Evolutionary conservation across 2,329 filamentous ascomycete genomes (phyloP), one percentile per base, ranked within the genome.

Genomic region (Epicoccum sorghinum): DNA sequence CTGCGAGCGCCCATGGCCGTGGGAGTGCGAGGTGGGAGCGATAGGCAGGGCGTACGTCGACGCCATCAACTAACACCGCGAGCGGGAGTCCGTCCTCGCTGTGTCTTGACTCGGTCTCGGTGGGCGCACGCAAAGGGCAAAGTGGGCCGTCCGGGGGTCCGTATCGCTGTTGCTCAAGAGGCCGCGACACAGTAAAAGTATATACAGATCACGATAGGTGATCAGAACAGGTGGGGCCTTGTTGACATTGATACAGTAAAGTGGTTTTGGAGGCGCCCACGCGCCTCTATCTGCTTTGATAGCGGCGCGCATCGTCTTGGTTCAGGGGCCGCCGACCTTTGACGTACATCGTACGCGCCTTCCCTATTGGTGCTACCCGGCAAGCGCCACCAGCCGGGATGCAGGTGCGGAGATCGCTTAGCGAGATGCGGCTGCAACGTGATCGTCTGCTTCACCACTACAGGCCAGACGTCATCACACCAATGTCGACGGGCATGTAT

Each of bases 1-100:
- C 51, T 73, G 75, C 32, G 69, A 72, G 54, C 77, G 75, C 62
- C 67, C 70, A 69, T 75, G 71, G 62, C 63, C 65, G 57, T 72
- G 70, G 30, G 68, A 35, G 43, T 71, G 71, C 50, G 68, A 66
- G 50, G 67, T 63, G 47, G 63, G 54, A 50, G 69, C 66, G 39
- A 70, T 55, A 43, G 78, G 77, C 58, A 79, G 70, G 39, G 77
- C 77, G 71, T 79, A 79, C 52, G 74, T 76, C 52, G 77, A 78
- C 56, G 77, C 76, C 77, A 80, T 80, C 37, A 51, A 52, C 58
- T 60, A 53, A 37, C 41, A 52, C 47, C 57, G 57, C 55, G 48
- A 56, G 56, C 58, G 61, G 58, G 36, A 47, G 53, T 47, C 56
- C 58, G 60, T 46, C 55, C 50, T 52, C 37, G 47, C 41, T 36